Evolutionary conservation across 1,139 yeast genomes (phyloP), one percentile per base, ranked within the genome.

Genomic region (Zygoascus sp.): DNA sequence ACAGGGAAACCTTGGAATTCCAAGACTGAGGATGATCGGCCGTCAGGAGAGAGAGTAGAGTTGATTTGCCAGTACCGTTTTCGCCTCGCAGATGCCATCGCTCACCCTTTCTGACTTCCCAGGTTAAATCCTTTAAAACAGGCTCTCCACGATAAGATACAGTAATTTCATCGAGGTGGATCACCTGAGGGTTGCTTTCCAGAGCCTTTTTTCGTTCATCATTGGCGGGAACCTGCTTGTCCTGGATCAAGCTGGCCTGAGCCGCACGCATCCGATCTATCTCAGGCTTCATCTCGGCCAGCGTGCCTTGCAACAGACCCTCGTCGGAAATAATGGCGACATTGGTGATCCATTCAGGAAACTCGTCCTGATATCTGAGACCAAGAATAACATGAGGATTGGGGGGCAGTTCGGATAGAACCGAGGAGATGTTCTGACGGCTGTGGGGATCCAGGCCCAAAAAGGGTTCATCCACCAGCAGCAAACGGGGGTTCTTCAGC

Each of bases 21-120:
- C 97, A 92, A 1, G 96, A 82, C 64, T 92, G 96, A 0, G 98
- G 98, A 61, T 92, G 98, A 59, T 92, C 98, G 2, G 96, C 92
- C 0, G 96, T 88, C 32, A 92, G 73, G 37, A 92, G 65, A 1
- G 97, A 81, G 15, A 92, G 66, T 16, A 92, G 66, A 0, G 98
- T 92, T 3, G 96, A 85, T 61, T 92, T 92, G 1, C 98, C 98
- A 0, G 95, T 75, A 1, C 98, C 98, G 57, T 92, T 92, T 52
- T 81, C 79, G 5, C 98, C 98, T 47, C 83, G 71, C 34, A 92
- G 74, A 61, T 94, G 90, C 96, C 97, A 89, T 58, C 78, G 82
- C 20, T 88, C 84, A 2, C 95, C 95, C 25, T 70, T 70, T 2
- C 73, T 70, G 7, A 89, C 81, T 16, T 67, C 68, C 92, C 96